Base-by-base conservation (phyloP, 768 basidiomycete genomes). In the Panaeolus cyanescens region DNA sequence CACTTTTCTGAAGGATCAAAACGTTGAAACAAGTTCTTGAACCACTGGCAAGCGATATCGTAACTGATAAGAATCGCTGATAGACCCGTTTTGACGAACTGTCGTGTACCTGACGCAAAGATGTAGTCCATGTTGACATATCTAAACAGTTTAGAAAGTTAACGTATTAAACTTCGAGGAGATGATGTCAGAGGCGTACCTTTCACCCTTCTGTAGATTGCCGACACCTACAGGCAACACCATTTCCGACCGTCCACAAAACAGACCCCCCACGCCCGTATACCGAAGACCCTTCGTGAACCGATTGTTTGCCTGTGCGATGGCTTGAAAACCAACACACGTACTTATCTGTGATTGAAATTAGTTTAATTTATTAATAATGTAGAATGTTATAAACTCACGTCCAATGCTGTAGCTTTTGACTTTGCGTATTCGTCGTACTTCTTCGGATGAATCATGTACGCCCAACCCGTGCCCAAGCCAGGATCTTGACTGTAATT, bases 321-420 rank as follows among this genome's bases (percentile, higher is more conserved):
- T 20, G 2, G 72, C 71, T 9, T 42, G 58, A 34, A 72, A 68
- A 9, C 60, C 70, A 25, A 62, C 62, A 54, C 71, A 72, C 13
- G 57, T 64, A 57, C 69, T 67, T 32, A 69, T 64, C 68, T 67
- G 32, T 7, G 25, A 4, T 4, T 40, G 10, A 20, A 40, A 40
- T 37, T 4, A 37, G 36, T 37, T 37, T n/a, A n/a, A n/a, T n/a
- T 6, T n/a, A 17, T 7, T 37, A 4, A 37, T 37, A 37, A n/a
- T 9, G 36, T 37, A 37, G n/a, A n/a, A n/a, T n/a, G n/a, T 15
- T n/a, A 37, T 9, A 37, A 37, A 5, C 59, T 34, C 30, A 55
- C 59, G 36, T 60, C 59, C 5, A 36, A 20, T 30, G 53, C 50
- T 7, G 25, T 32, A 17, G 50, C 54, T 19, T 40, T 32, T 15